A percentile compares a stretch with the other conserved stretches of the same genome.
Conservation (phyloP, 169 alveolate genomes). For the Eimeria tenella region DNA sequence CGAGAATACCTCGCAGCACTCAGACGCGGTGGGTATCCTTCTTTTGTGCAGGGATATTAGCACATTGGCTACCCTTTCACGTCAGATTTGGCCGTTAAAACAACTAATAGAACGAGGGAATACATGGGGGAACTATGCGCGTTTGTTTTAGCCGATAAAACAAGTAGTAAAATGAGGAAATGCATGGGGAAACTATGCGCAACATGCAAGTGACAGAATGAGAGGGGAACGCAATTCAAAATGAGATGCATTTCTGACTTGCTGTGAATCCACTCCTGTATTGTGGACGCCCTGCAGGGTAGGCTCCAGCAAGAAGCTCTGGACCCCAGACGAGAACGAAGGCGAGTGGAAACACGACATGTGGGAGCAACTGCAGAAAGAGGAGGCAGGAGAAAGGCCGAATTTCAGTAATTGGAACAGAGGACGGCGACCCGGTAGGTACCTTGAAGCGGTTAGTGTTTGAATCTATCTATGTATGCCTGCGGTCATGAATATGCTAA, state of each 20-base stretch:
- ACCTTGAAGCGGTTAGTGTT: background rate
- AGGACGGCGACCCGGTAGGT: conserved; percentile 14
- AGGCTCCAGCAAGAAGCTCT: conserved; percentile 53
- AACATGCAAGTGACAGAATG: no score
- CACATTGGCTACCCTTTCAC: background rate
- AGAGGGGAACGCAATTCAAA: no score
- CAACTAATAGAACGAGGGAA: no score
- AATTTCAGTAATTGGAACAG: background rate
- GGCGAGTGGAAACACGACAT: conserved; percentile 69
- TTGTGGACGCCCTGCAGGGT: background rate
- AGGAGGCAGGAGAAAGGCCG: conserved; percentile 39
- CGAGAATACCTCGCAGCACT: background rate
- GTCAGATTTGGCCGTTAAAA: no score
- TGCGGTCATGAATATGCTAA: no score
- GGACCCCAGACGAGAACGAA: conserved; percentile 55
- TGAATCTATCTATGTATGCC: no score
- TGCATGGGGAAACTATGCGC: no score
- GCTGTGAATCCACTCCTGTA: no score
- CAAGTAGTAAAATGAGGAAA: no score
- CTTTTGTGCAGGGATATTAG: background rate
- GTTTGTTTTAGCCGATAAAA: background rate
- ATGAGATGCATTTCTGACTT: no score
- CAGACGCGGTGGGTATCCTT: conserved; percentile 19
- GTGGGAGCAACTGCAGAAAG: conserved; percentile 56
- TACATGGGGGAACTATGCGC: background rate